Evolutionary conservation across 2,329 filamentous ascomycete species (phyloP).

Genomic region (Exophiala sideris): DNA sequence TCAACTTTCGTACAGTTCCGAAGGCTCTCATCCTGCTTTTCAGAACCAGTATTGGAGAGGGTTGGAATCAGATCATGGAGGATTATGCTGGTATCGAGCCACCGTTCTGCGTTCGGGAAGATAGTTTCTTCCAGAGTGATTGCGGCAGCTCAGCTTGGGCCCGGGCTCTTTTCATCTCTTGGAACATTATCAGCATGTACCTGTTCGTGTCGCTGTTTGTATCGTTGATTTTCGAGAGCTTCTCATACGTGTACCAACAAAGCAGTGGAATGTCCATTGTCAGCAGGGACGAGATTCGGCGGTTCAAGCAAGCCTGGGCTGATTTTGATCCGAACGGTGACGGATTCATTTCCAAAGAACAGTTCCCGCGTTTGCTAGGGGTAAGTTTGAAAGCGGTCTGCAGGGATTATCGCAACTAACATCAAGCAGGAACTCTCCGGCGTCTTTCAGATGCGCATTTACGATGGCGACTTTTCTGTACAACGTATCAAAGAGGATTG

Average conservation of each 20-base stretch:
- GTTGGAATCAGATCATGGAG: conserved; percentile 97
- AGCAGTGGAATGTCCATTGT: conserved; percentile 89
- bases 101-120: conserved; percentile 72
- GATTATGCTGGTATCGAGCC: conserved; percentile 79
- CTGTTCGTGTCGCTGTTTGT: conserved; percentile 98
- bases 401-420: conserved; percentile 18
- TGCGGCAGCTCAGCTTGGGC: conserved; percentile 91
- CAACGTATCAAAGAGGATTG: conserved; percentile 83
- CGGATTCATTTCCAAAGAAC: conserved; percentile 85
- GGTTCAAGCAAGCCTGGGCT: conserved; percentile 98
- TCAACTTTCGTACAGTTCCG: conserved; percentile 91
- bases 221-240: conserved; percentile 97
- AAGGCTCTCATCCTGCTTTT: conserved; percentile 93
- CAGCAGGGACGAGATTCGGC: conserved; percentile 86
- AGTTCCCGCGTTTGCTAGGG: conserved; percentile 81
- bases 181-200: conserved; percentile 99
- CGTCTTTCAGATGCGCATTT: conserved; percentile 95
- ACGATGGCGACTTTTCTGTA: conserved; percentile 85
- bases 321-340: conserved; percentile 88
- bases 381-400: conserved; percentile 44
- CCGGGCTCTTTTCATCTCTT: conserved; percentile 82
- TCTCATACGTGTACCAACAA: conserved; percentile 97
- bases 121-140: conserved; percentile 79
- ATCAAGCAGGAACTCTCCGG: conserved; percentile 72
- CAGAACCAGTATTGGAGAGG: conserved; percentile 87